Base-by-base conservation (phyloP, 768 basidiomycete genomes). In the Lactarius quietus region DNA sequence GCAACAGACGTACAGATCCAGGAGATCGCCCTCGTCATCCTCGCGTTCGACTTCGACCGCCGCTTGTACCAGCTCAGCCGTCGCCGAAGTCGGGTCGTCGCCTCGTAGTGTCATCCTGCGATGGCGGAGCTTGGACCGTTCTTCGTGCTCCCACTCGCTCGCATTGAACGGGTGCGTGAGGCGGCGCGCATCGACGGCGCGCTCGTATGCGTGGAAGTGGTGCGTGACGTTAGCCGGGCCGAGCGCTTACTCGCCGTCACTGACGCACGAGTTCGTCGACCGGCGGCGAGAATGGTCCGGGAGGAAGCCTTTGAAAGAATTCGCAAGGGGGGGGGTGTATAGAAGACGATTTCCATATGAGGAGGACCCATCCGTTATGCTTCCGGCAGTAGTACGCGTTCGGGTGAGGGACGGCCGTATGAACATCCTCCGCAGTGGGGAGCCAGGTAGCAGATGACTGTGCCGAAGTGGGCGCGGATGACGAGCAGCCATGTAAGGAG, bases 1-100 rank as follows among this genome's bases (percentile, higher is more conserved):
- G 71, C 92, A 93, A 73, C 92, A 94, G 53, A 92, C 78, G 71
- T 89, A 93, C 33, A 93, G 79, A 74, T 93, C 90, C 48, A 93
- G 77, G 33, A 89, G 74, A 64, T 81, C 84, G 28, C 83, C 86
- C 35, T 76, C 73, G 69, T 82, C 80, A 41, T 78, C 77, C 29
- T 62, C 64, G n/a, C 59, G 66, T 41, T 64, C 65, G 18, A 78
- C 75, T n/a, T 76, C 68, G 31, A 73, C 65, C 35, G 66, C 62
- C 23, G 66, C 68, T 43, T 72, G 61, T 26, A 36, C 65, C 55
- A 67, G 36, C n/a, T n/a, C 38, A 35, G 52, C n/a, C n/a, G n/a
- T n/a, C n/a, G n/a, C n/a, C n/a, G n/a, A 53, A 61, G 39, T 52
- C 28, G 65, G 23, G 14, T 45, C 57, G 18, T 65, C 59, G 43